phyloP scores from a whole-genome alignment of 108 stramenopile genomes.

The Cyclotella atomus region DNA sequence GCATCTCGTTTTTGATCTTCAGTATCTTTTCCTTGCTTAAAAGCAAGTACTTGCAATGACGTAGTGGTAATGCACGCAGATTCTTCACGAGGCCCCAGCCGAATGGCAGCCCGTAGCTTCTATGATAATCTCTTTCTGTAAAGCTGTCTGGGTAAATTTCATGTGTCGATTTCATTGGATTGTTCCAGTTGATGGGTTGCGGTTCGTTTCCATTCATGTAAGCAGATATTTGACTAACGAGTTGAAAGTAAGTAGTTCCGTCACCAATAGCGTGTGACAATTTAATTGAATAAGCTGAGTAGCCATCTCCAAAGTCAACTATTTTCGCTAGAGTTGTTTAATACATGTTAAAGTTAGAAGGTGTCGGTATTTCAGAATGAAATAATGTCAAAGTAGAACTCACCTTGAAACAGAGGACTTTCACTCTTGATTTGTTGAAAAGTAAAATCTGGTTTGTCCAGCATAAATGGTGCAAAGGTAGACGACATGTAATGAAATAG shows the following conservation, averaged over 20 bases:
- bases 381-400: no score
- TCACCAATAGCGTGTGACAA: slow-evolving; percentile 51
- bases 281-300: slow-evolving; percentile 49
- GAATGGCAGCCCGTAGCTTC: slow-evolving; percentile 48
- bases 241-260: slow-evolving; percentile 51
- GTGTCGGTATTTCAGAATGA: no score
- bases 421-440: slow-evolving; percentile 36
- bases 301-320: slow-evolving; percentile 51
- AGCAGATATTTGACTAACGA: slow-evolving; percentile 48
- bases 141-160: slow-evolving; percentile 54
- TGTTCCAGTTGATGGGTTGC: slow-evolving; percentile 44
- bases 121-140: slow-evolving; percentile 46
- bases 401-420: slow-evolving; percentile 47
- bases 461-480: slow-evolving; percentile 29
- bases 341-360: no score
- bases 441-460: slow-evolving; percentile 41
- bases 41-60: slow-evolving; percentile 39
- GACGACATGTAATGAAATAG: slow-evolving; percentile 40
- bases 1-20: slow-evolving; percentile 40
- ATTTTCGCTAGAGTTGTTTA: slow-evolving; percentile 33
- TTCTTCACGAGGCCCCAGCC: slow-evolving; percentile 53
- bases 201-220: slow-evolving; percentile 51
- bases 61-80: slow-evolving; percentile 28
- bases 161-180: slow-evolving; percentile 47
- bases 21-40: slow-evolving; percentile 48